A percentile compares a stretch with the other conserved stretches of the same genome.
Evolutionary conservation across 768 basidiomycete genomes (phyloP).

Genomic region (Psilocybe tampanensis): DNA sequence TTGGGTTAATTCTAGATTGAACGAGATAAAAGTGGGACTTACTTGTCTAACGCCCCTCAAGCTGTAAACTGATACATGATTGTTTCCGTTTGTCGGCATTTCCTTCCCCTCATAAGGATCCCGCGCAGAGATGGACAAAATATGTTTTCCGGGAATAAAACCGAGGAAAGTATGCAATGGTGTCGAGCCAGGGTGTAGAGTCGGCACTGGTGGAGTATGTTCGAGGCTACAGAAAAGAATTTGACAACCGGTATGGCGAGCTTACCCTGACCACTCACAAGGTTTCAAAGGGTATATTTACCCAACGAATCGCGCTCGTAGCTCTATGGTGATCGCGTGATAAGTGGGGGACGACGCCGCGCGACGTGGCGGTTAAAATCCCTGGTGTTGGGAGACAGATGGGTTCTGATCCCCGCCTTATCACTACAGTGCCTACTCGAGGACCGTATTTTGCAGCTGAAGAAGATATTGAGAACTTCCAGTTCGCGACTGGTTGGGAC

Average conservation of each 20-base stretch:
- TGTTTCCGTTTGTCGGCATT: slow-evolving; percentile 74
- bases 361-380: slow-evolving; percentile 63
- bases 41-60: slow-evolving; percentile 77
- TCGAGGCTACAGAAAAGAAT: slow-evolving; percentile 51
- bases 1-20: neutral
- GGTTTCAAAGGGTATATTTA: slow-evolving; percentile 76
- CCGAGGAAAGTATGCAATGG: slow-evolving; percentile 73
- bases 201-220: slow-evolving; percentile 66
- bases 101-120: slow-evolving; percentile 66
- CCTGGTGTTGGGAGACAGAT: slow-evolving; percentile 62
- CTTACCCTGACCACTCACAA: slow-evolving; percentile 57
- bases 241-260: neutral
- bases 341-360: slow-evolving; percentile 76
- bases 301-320: slow-evolving; percentile 57
- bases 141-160: slow-evolving; percentile 45
- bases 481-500: slow-evolving; percentile 15
- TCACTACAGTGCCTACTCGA: slow-evolving; percentile 33
- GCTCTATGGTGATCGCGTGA: slow-evolving; percentile 58
- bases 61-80: slow-evolving; percentile 56
- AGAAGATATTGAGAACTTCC: slow-evolving; percentile 13
- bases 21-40: slow-evolving; percentile 4
- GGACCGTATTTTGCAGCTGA: slow-evolving; percentile 30
- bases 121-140: slow-evolving; percentile 62
- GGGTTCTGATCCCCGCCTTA: slow-evolving; percentile 20
- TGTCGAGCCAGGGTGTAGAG: slow-evolving; percentile 48